Conservation (phyloP, 2,329 filamentous ascomycete genomes). For the Exophiala alcalophila region DNA sequence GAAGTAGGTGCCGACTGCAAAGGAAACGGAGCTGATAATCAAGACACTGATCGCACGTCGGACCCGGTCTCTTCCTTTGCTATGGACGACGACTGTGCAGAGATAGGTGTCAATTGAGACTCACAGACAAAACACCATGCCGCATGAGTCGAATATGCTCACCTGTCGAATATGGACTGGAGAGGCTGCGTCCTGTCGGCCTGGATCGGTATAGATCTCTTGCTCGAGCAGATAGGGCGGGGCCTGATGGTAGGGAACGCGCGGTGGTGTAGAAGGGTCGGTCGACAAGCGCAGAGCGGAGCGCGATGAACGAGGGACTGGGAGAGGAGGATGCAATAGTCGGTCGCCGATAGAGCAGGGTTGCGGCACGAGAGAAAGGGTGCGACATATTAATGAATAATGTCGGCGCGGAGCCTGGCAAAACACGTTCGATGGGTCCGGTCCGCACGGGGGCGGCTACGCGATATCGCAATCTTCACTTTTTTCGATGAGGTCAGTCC, state of each 20-base stretch:
- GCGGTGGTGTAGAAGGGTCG: conserved; percentile 1
- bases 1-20: conserved; percentile 25
- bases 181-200: not conserved
- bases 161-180: conserved; percentile 20
- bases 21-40: conserved; percentile 28
- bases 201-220: not conserved
- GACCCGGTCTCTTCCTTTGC: conserved; percentile 23
- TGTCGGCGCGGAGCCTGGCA: too few species aligned
- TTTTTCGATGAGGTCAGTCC: too few species aligned
- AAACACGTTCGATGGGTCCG: too few species aligned
- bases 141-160: not conserved
- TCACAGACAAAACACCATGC: not conserved
- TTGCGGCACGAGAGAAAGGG: too few species aligned
- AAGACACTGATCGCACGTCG: conserved; percentile 26
- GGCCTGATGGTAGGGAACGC: not conserved
- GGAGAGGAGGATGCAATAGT: not conserved
- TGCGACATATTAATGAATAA: too few species aligned
- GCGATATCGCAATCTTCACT: too few species aligned
- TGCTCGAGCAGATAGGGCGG: not conserved
- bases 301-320: not conserved
- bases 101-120: conserved; percentile 1
- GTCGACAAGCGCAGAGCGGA: conserved; percentile 7
- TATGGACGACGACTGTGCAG: conserved; percentile 30
- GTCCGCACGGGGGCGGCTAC: too few species aligned
- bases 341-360: conserved; percentile 2